Base-by-base conservation (phyloP, 2,329 filamentous ascomycete genomes). In the Monosporascus sp. region DNA sequence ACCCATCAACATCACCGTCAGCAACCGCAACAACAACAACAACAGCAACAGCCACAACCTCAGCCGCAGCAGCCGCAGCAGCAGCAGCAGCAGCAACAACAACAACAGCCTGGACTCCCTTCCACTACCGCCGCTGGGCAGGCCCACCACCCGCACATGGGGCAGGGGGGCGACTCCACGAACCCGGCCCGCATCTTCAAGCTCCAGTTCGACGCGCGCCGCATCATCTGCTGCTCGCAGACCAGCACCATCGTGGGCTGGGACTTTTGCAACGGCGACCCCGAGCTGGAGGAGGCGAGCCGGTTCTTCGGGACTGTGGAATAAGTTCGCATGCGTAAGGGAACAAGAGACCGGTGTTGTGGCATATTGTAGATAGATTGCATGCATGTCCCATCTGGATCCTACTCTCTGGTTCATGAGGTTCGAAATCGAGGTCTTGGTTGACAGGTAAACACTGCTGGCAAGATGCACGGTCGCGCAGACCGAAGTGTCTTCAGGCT, bases 221-320 rank as follows among this genome's bases (percentile, higher is more conserved):
- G 92, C 63, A 95, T 99, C 61, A 88, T 99, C 52, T 97, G 92
- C 74, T 97, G 93, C 68, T 94, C 89, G 59, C 92, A 97, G 69
- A 91, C 94, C 53, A 86, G 86, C 40, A 85, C 88, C 17, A 97
- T 99, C 65, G 91, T 97, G 0, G 94, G 92, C 0, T 99, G 94
- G 94, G 94, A 99, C 70, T 99, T 97, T 78, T 94, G 91, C 55
- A 90, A 91, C 61, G 87, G 84, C 5, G 92, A 99, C 60, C 72
- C 81, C 52, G 88, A 95, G 61, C 81, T 97, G 51, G 83, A 90
- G 52, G 86, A 90, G 66, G 89, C 87, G 7, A 84, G 85, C 59
- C 81, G 82, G 37, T 95, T 96, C 66, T 96, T 96, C 68, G 85
- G 79, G 51, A 78, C 81, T 2, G 75, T 86, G 43, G 80, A 83